Conservation (phyloP, 192 early-diverging fungal species). For the Spinellus fusiger region DNA sequence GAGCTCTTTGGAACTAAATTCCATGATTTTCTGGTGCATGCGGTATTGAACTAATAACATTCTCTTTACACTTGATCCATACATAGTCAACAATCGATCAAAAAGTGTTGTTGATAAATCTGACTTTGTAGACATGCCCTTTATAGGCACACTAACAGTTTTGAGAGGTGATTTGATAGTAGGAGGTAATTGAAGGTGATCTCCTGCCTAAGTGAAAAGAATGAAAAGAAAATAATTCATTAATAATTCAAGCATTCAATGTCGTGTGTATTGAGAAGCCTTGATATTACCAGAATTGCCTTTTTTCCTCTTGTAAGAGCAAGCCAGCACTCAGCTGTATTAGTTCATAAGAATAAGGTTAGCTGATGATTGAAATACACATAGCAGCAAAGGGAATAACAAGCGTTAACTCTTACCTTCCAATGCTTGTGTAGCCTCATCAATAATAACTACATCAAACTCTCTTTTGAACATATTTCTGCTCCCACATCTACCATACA, state of each 20-base stretch:
- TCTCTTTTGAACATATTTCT: conserved; percentile 43
- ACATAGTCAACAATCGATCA: conserved; percentile 61
- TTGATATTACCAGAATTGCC: conserved; percentile 50
- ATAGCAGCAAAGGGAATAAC: not conserved
- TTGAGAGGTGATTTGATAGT: conserved; percentile 59
- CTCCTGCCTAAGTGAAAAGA: conserved; percentile 65
- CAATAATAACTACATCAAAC: conserved; percentile 85
- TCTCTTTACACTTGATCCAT: conserved; percentile 52
- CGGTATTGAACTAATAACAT: conserved; percentile 85
- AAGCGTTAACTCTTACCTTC: conserved; percentile 37
- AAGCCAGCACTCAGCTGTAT: conserved; percentile 79
- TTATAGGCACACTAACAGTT: conserved; percentile 10
- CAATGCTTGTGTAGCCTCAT: conserved; percentile 83
- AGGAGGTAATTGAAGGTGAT: conserved; percentile 85
- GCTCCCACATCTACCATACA: conserved; percentile 34
- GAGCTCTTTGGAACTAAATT: conserved; percentile 60
- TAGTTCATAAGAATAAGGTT: not conserved
- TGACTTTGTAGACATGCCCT: conserved; percentile 12
- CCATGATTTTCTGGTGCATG: conserved; percentile 80
- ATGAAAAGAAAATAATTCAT: not conserved
- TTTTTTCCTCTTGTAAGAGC: conserved; percentile 67
- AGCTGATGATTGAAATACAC: not conserved
- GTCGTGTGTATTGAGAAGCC: not conserved
- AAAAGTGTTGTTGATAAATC: conserved; percentile 66
- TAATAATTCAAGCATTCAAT: not conserved